Evolutionary conservation across 1,284 basidiomycete genomes (phyloP), one percentile per base, ranked within the genome.

Genomic region (Calocybe gambosa): DNA sequence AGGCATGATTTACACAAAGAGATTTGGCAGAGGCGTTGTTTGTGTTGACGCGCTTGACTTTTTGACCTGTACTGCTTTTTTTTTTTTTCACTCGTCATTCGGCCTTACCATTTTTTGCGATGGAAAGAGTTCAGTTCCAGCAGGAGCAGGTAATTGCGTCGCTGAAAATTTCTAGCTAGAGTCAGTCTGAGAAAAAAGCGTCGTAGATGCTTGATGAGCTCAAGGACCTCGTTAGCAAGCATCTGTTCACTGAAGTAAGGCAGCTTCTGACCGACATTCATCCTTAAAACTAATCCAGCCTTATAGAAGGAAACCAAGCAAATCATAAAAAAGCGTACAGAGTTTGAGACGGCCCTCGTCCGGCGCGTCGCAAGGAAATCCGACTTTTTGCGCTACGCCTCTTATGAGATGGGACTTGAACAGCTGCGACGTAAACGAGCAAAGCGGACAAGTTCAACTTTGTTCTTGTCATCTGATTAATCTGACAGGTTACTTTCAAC

Each of bases 51-150:
- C 37, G 50, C 23, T n/a, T 34, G 37, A 4, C 21, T 37, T 39
- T 49, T 45, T 51, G 55, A 53, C 48, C 56, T 50, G 50, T 29
- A 15, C 15, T 26, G 13, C 28, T 29, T 5, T 10, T 29, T 13
- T 34, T 15, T 3, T n/a, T 12, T 9, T 9, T 29, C 9, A 12
- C 28, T 29, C 13, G n/a, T 12, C 15, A 3, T 6, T 5, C 15
- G 15, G 4, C n/a, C 8, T n/a, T 26, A 39, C 42, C 46, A 38
- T 20, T 19, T 23, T 23, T 46, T 59, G 67, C 33, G 42, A 95
- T 95, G 92, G 92, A 96, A 75, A 80, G 92, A 54, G 93, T 96
- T 0, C 89, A 95, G 57, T 95, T 89, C 59, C 85, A 94, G 69
- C 89, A 95, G 64, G 93, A 96, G 82, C 85, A 92, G 73, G 82